Percentiles rank a stretch among this genome's conserved stretches.
These are phyloP conservation scores for Musa acuminata DNA, from an alignment of 176 grass and related monocot species.

Conservation along the genomic window DNA sequence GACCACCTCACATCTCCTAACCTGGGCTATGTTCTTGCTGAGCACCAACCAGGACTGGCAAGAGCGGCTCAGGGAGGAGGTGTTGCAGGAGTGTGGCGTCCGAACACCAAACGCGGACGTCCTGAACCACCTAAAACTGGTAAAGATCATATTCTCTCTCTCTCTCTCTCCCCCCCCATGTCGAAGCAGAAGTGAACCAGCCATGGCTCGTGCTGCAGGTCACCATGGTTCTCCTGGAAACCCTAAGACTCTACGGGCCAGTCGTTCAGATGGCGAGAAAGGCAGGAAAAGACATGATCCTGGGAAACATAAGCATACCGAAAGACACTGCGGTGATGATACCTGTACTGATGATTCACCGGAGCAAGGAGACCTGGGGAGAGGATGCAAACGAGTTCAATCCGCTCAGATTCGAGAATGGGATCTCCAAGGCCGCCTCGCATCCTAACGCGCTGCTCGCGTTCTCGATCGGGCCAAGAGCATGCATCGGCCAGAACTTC, in stretches of 20 bases:
- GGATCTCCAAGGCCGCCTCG: conserved; percentile 1
- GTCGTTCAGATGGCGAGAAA: background rate
- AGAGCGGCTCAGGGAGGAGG: background rate
- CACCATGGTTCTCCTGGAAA: conserved; percentile 9
- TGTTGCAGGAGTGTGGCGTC: background rate
- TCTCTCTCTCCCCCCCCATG: too few species aligned
- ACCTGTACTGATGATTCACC: background rate
- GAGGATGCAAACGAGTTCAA: background rate
- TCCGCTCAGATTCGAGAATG: background rate
- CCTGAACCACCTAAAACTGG: background rate
- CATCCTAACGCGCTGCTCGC: conserved; percentile 3
- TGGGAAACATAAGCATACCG: background rate
- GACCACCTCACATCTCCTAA: background rate
- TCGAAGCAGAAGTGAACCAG: too few species aligned
- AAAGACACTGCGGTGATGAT: background rate
- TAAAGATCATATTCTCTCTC: background rate
- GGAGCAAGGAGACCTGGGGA: conserved; percentile 5
- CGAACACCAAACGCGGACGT: background rate
- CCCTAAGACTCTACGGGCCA: background rate
- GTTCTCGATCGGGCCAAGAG: background rate
- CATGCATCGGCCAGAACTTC: conserved; percentile 6
- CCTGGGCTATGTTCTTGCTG: conserved; percentile 1
- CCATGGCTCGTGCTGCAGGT: background rate
- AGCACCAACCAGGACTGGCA: background rate
- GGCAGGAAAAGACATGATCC: background rate